phyloP scores from a whole-genome alignment of 2,329 filamentous ascomycete genomes.

The Daldinia sp. region DNA sequence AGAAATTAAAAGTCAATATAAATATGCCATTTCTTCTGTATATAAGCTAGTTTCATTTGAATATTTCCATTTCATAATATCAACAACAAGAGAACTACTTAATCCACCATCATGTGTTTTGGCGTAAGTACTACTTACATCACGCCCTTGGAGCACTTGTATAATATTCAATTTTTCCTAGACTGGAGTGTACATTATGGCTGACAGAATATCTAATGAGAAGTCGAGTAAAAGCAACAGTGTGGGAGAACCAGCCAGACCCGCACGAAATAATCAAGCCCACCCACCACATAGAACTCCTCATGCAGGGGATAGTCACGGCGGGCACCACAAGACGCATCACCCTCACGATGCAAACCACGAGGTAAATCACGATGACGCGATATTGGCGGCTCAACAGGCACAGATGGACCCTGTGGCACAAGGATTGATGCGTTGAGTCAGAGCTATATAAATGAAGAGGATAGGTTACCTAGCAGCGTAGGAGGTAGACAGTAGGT shows the following conservation, averaged over 20 bases:
- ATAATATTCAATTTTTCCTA: background rate
- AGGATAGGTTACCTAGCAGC: no score
- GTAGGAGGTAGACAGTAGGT: no score
- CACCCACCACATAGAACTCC: background rate
- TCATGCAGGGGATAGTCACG: background rate
- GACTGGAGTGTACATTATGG: background rate
- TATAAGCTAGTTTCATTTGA: background rate
- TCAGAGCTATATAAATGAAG: background rate
- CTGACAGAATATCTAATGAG: constrained; percentile 1
- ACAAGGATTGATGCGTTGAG: background rate
- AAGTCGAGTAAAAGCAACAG: constrained; percentile 7
- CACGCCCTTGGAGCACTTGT: background rate
- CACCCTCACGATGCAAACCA: background rate
- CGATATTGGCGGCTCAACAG: background rate
- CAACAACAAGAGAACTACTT: no score
- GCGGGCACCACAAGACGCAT: background rate
- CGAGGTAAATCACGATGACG: background rate
- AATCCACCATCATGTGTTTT: constrained; percentile 22
- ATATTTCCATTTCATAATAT: background rate
- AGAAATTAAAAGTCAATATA: background rate
- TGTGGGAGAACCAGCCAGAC: constrained; percentile 6
- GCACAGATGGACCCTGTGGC: background rate
- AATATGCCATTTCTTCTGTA: background rate
- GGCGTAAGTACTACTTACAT: constrained; percentile 5
- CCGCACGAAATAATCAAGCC: background rate